Base-by-base conservation (phyloP, 805 yeast genomes). In the Metschnikowia proteae region DNA sequence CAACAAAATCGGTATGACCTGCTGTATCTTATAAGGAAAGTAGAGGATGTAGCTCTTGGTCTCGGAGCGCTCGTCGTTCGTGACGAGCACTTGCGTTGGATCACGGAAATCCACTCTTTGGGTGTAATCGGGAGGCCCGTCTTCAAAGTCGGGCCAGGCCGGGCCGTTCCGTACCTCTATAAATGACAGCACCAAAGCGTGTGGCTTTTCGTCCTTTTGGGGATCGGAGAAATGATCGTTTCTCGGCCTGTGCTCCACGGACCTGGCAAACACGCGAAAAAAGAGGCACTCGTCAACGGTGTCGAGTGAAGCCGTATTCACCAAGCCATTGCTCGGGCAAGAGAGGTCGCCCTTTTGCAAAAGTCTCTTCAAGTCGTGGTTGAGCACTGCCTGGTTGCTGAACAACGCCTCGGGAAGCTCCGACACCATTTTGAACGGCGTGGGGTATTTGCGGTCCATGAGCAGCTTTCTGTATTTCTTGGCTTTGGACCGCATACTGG, bases 21-120 rank as follows among this genome's bases (percentile, higher is more conserved):
- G 76, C 33, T 79, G 76, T 32, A 76, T 76, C 45, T 71, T 73
- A 38, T 67, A 79, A 3, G 82, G 72, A 36, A 73, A 76, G 42
- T 74, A 71, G 33, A 74, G 60, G 3, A 73, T 71, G 34, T 64
- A 64, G 48, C 62, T 62, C 22, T 66, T 59, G 38, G 61, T 61
- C 3, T 63, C 58, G 6, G 67, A 51, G 25, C 62, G 64, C 13
- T 70, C 63, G 2, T 68, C 64, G 37, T 76, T 74, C 1, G 75
- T 66, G 4, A 79, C 64, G 37, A 74, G 70, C 57, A 81, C 80
- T 33, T 67, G 57, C 1, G 77, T 72, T 6, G 79, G 75, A 47
- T 68, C 67, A 38, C 68, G 69, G 46, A 78, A 75, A 30, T 83
- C 85, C 3, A 72, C 54, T 17, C 60, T 59, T 47, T 68, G 71